phyloP scores from a whole-genome alignment of 768 basidiomycete species.

The Rhizopogon vesiculosus region DNA sequence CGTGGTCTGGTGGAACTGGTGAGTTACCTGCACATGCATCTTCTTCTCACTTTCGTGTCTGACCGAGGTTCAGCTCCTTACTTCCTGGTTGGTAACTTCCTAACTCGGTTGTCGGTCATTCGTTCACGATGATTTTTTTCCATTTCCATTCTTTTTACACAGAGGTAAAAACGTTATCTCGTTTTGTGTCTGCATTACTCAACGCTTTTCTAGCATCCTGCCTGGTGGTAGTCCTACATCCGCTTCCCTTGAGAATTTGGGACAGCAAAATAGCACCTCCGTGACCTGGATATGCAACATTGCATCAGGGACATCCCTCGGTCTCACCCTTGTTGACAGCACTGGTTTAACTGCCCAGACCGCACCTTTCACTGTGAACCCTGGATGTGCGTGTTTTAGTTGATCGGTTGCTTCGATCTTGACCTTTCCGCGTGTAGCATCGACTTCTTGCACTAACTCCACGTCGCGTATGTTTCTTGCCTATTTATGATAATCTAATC shows the following conservation, averaged over 20 bases:
- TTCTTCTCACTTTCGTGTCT: not conserved
- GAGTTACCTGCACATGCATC: conserved; percentile 18
- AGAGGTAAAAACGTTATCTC: conserved; percentile 32
- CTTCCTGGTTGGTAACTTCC: conserved; percentile 48
- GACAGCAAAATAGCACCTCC: conserved; percentile 31
- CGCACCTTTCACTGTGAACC: conserved; percentile 45
- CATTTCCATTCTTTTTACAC: not conserved
- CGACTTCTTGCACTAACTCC: conserved; percentile 29
- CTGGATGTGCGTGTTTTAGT: conserved; percentile 42
- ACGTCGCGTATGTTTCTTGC: conserved; percentile 18
- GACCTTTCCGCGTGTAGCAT: conserved; percentile 22
- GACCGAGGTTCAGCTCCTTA: conserved; percentile 45
- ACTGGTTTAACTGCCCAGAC: conserved; percentile 47
- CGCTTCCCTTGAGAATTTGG: conserved; percentile 42
- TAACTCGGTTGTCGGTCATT: not conserved
- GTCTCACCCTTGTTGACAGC: conserved; percentile 56
- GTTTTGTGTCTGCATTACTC: not conserved
- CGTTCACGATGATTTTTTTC: not conserved
- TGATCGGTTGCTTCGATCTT: not conserved
- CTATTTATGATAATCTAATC: conserved; percentile 9
- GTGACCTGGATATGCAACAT: conserved; percentile 56
- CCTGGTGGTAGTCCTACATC: conserved; percentile 43
- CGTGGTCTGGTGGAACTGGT: conserved; percentile 57
- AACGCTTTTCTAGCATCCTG: conserved; percentile 40
- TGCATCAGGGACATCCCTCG: conserved; percentile 47